Evolutionary conservation across 345 rosid species (phyloP).

Genomic region (Trapa bicornis): DNA sequence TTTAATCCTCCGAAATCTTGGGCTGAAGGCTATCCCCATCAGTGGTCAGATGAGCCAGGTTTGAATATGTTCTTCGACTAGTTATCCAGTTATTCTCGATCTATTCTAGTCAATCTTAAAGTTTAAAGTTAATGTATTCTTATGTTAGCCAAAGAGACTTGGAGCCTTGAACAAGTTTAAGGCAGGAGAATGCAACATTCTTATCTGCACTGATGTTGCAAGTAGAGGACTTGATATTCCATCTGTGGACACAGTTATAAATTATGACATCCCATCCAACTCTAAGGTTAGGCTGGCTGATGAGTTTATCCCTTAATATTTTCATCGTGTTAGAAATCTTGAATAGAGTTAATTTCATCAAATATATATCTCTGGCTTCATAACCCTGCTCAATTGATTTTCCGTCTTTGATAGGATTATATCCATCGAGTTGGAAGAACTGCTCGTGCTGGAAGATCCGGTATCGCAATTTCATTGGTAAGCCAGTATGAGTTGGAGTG

Average conservation of each 20-base stretch:
- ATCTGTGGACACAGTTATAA: conserved; percentile 87
- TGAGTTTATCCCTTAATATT: not conserved
- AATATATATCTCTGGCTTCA: not conserved
- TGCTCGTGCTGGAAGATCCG: conserved; percentile 97
- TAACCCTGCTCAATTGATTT: conserved; percentile 1
- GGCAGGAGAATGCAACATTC: conserved; percentile 87
- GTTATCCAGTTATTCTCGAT: not conserved
- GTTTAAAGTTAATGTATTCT: not conserved
- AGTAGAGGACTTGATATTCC: conserved; percentile 98
- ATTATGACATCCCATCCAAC: conserved; percentile 82
- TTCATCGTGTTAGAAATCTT: not conserved
- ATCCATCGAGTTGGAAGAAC: conserved; percentile 85
- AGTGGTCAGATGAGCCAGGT: conserved; percentile 98
- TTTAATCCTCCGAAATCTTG: conserved; percentile 70
- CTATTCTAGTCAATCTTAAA: too few species aligned
- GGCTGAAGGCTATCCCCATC: conserved; percentile 83
- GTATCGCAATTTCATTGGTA: conserved; percentile 79
- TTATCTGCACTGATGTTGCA: conserved; percentile 92
- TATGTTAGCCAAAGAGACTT: conserved; percentile 70
- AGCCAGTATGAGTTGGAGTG: conserved; percentile 90
- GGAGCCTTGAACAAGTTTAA: conserved; percentile 90
- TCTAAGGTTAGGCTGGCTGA: conserved; percentile 37
- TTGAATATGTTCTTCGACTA: not conserved
- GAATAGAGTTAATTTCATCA: not conserved
- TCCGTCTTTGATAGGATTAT: conserved; percentile 46